Conservation (phyloP, 2,329 filamentous ascomycete genomes). For the Neopestalotiopsis sp. region DNA sequence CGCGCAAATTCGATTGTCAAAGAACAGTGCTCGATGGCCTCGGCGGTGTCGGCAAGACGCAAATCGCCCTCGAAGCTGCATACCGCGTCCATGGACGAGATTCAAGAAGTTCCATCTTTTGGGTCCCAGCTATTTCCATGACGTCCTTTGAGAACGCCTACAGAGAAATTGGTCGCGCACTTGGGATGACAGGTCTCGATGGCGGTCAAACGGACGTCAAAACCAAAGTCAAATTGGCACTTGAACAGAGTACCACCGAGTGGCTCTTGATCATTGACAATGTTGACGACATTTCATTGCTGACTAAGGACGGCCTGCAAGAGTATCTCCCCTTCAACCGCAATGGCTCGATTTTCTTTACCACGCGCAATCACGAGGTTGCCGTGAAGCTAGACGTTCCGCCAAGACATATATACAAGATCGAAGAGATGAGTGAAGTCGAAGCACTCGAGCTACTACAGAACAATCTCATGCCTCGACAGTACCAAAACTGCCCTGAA, state of each 20-base stretch:
- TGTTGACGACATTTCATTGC: constrained; percentile 41
- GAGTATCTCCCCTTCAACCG: constrained; percentile 36
- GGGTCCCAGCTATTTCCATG: constrained; percentile 38
- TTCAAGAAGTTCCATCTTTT: constrained; percentile 44
- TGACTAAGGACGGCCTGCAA: constrained; percentile 24
- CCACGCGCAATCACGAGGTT: constrained; percentile 25
- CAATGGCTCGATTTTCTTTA: constrained; percentile 38
- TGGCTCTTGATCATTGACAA: constrained; percentile 53
- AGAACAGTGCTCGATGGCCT: constrained; percentile 27
- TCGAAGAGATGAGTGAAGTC: not conserved
- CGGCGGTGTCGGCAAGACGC: constrained; percentile 39
- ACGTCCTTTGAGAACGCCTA: constrained; percentile 41
- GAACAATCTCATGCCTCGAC: constrained; percentile 5
- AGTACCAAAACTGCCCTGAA: constrained; percentile 9
- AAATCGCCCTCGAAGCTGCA: constrained; percentile 42
- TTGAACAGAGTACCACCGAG: constrained; percentile 32
- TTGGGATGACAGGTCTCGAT: constrained; percentile 34
- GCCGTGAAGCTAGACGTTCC: constrained; percentile 14
- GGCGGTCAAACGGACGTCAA: constrained; percentile 41
- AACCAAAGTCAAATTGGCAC: constrained; percentile 36
- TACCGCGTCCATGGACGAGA: constrained; percentile 31
- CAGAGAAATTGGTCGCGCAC: constrained; percentile 34
- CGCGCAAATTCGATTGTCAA: constrained; percentile 27
- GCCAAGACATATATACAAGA: constrained; percentile 17
- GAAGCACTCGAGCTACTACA: not conserved